Evolutionary conservation across 2,329 filamentous ascomycete genomes (phyloP), one percentile per base, ranked within the genome.

Genomic region (Botryotinia convoluta): DNA sequence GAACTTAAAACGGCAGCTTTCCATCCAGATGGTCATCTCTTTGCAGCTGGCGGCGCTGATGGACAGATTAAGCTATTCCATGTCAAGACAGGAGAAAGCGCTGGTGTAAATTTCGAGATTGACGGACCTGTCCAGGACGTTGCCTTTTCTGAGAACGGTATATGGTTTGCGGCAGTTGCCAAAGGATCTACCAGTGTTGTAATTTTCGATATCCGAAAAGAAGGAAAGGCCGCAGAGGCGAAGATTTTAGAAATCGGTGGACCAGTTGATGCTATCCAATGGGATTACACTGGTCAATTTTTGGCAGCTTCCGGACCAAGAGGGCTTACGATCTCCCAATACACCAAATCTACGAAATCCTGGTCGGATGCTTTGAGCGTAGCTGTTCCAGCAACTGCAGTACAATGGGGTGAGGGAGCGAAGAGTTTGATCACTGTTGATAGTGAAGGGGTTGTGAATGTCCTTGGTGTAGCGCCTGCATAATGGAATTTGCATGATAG

Each of bases 251-350:
- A 98, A 76, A 91, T 92, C 63, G 95, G 94, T 72, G 91, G 90
- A 75, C 86, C 89, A n/a, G 89, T 97, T 65, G 88, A 92, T 75
- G 90, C 88, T 59, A 86, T 98, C 76, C 87, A 87, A 67, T 99
- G 95, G 95, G 96, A 99, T 81, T 98, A 97, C 85, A 96, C 93
- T 10, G 95, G 95, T 61, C 95, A 98, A 83, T 99, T 93, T 84
- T 86, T 99, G 71, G 93, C 95, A 39, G 92, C 92, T 20, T 93
- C 90, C 6, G 95, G 95, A 10, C 87, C 91, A 6, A 90, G 91
- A 62, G 94, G 94, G 42, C 85, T 98, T 64, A 93, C 92, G 8
- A 93, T 99, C 59, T 93, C 96, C 82, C 92, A 97, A 79, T 99
- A 97, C 83, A 88, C 89, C 76, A 99, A 98, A 87, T 86, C 90